Evolutionary conservation across 345 rosid species (phyloP), one percentile per base, ranked within the genome.

Genomic region (Hypericum androsaemum): DNA sequence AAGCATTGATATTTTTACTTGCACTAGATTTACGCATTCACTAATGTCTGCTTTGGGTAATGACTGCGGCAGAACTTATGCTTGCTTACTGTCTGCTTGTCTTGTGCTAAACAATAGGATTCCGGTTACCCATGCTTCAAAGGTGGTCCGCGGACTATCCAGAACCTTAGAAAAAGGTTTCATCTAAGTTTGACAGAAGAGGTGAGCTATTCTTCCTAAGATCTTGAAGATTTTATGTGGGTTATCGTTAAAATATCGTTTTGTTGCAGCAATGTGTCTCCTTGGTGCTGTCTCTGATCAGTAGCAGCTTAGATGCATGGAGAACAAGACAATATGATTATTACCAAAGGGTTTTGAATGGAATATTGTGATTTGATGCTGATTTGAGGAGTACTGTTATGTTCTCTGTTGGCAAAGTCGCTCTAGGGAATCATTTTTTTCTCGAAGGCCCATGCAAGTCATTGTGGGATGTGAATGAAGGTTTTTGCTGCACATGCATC

Each of bases 291-390:
- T 85, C 97, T 57, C 84, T 94, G 54, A 94, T 94, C 75, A 81
- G 99, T 70, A 88, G 89, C 75, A 94, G 97, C 74, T 69, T 94
- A 76, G 99, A 94, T 80, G 99, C 99, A 14, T 94, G 99, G 99
- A 75, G 99, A 62, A 88, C 97, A 13, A 78, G 99, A 43, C 99
- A 94, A 39, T 94, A 94, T 50, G 99, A 94, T 69, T 94, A 94
- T 69, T 94, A 94, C 69, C 99, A 94, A 69, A 80, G 81, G 63
- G 97, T 94, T 42, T 71, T 94, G 71, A 94, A 94, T 73, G 99
- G 99, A 59, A 94, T 94, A 63, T 71, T 94, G 71, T 88, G 87
- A 86, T 58, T 43, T 63, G 62, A 16, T 55, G 60, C 51, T 56
- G 43, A 46, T 47, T 46, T 52, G 59, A 54, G 66, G 43, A 28